Evolutionary conservation across 1,284 basidiomycete species (phyloP), one percentile per base, ranked within the genome.

Genomic region (Fomitopsis betulina): DNA sequence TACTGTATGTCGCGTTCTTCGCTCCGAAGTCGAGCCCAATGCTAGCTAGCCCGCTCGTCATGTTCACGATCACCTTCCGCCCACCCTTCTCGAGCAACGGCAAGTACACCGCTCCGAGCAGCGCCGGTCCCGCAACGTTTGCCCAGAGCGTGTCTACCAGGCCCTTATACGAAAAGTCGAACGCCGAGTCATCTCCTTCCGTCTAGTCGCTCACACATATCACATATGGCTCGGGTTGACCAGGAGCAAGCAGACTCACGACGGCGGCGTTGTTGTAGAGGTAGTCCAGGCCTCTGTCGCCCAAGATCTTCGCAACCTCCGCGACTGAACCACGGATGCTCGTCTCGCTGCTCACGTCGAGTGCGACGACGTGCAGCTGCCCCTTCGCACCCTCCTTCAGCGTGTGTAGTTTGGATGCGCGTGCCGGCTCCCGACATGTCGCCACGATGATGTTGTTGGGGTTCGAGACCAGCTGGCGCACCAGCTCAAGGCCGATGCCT

Each of bases 401-500:
- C 2, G 61, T 65, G 6, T 62, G 50, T 23, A 77, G 67, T 2
- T 58, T 63, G 0, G 60, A 57, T 3, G 77, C 73, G 9, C 60
- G 64, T 7, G 67, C 63, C 2, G 74, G 75, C 27, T 67, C 69
- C 2, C 74, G 68, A 62, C 75, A 78, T 1, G 75, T 70, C 17
- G 75, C 76, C 56, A 78, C 68, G 35, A 78, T 72, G 58, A 68
- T 62, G 63, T 75, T 76, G 9, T 60, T 53, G 2, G 71, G 63
- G 21, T 69, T 61, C 6, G 62, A 54, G n/a, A 73, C 58, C 23
- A 79, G 68, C 58, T 78, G 75, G 23, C 65, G 66, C 7, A 70
- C 68, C 25, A 73, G 63, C 62, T 76, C 76, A n/a, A 77, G 65
- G 5, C 76, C 76, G 42, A 79, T 75, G 4, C 76, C 76, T 21